Evolutionary conservation across 164 flowering plant genomes (phyloP), one percentile per base, ranked within the genome.

Genomic region (Tinospora cordifolia): DNA sequence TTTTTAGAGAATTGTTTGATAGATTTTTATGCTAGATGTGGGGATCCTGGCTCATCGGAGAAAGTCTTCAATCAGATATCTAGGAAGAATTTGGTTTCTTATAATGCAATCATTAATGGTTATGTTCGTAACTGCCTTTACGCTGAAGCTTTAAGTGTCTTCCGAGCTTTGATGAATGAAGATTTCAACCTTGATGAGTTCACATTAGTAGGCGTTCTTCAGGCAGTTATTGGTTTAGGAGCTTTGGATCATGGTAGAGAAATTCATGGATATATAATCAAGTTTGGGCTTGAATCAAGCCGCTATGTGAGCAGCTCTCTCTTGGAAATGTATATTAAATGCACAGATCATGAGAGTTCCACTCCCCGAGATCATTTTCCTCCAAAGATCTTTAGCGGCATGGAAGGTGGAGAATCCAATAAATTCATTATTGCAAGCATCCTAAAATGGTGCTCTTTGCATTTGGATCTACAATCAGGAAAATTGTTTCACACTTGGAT

Each of bases 21-120:
- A 65, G 79, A 78, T 51, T 81, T 81, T 62, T 81, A 81, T 58
- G 78, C 78, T 0, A 81, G 69, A 54, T 74, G 79, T 69, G 79
- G 79, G 51, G 74, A 74, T 76, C 19, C 69, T 25, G 74, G 44
- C 51, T 71, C 66, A 15, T 68, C 78, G 57, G 68, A 71, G 47
- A 68, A 25, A 44, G 67, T 78, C 36, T 81, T 78, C 40, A 14
- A 63, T 70, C 36, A 46, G 40, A 79, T 76, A 76, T 11, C 74
- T 24, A 67, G 71, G 58, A 79, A 63, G 62, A 21, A 79, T 51
- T 54, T 81, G 75, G 81, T 81, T 63, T 81, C 83, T 34, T 78
- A 81, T 78, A 81, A 81, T 38, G 75, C 79, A 10, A 49, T 72
- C 13, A 75, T 78, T 54, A 44, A 68, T 36, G 83, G 81, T 0